phyloP scores from a whole-genome alignment of 768 basidiomycete species.

The Kwoniella europaea region DNA sequence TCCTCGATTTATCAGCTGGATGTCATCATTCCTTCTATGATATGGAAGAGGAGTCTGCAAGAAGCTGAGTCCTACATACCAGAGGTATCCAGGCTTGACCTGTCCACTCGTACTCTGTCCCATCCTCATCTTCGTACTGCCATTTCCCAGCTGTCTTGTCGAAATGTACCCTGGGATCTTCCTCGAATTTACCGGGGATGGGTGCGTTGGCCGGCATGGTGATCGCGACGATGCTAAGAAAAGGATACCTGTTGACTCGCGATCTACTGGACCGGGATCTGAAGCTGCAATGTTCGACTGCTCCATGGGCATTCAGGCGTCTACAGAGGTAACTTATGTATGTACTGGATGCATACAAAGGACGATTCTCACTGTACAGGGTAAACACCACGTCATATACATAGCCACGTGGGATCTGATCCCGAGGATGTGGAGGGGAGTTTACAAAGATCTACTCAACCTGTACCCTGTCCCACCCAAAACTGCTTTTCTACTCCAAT shows the following conservation, averaged over 20 bases:
- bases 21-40: background rate
- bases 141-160: slow-evolving; percentile 76
- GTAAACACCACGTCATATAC: slow-evolving; percentile 3
- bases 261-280: too few species aligned
- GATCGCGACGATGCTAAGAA: background rate
- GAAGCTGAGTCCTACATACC: slow-evolving; percentile 63
- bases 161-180: slow-evolving; percentile 82
- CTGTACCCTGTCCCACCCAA: background rate
- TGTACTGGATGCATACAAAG: background rate
- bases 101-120: slow-evolving; percentile 89
- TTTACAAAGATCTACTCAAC: background rate
- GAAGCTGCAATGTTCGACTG: too few species aligned
- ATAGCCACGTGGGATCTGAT: background rate
- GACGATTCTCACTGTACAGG: background rate
- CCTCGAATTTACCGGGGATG: slow-evolving; percentile 64
- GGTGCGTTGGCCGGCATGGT: slow-evolving; percentile 32
- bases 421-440: background rate
- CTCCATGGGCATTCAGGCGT: too few species aligned
- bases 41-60: background rate
- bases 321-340: too few species aligned
- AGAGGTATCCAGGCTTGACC: slow-evolving; percentile 82
- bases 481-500: background rate
- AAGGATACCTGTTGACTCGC: too few species aligned
- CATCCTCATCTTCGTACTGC: slow-evolving; percentile 88
- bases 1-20: background rate